Conservation (phyloP, 345 rosid genomes). For the Rhizophora mangle region DNA sequence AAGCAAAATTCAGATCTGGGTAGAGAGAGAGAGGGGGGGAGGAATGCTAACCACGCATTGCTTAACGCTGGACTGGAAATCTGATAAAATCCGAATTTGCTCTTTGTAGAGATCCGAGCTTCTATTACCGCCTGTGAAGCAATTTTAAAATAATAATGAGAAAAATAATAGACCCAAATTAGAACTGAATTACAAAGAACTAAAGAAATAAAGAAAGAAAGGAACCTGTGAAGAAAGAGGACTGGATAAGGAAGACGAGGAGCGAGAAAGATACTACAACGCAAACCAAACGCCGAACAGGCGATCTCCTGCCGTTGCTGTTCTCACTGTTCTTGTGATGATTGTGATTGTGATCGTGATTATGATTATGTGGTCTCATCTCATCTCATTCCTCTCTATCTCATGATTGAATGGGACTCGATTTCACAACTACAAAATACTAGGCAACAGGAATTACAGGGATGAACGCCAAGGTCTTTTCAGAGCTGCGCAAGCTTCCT, state of each 20-base stretch:
- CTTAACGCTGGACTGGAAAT: slow-evolving; percentile 65
- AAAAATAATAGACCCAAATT: neutral
- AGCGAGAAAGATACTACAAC: slow-evolving; percentile 51
- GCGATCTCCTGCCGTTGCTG: slow-evolving; percentile 33
- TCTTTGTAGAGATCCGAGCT: slow-evolving; percentile 35
- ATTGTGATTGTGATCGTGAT: neutral
- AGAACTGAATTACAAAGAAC: neutral
- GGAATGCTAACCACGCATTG: slow-evolving; percentile 77
- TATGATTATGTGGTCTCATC: slow-evolving; percentile 12
- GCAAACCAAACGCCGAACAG: slow-evolving; percentile 56
- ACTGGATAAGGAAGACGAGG: slow-evolving; percentile 58
- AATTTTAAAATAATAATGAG: slow-evolving; percentile 21
- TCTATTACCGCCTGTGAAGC: slow-evolving; percentile 22
- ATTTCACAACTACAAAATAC: too few species aligned
- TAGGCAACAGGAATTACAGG: too few species aligned
- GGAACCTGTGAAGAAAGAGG: slow-evolving; percentile 65
- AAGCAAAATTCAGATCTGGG: neutral
- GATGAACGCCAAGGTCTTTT: too few species aligned
- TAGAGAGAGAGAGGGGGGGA: neutral
- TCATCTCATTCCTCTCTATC: neutral
- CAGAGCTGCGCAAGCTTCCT: too few species aligned
- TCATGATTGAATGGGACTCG: too few species aligned
- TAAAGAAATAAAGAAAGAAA: neutral
- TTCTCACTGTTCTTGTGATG: slow-evolving; percentile 4
- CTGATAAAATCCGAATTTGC: slow-evolving; percentile 48